A percentile compares a stretch with the other conserved stretches of the same genome.
These are phyloP conservation scores for Neurospora sp. DNA, from an alignment of 495 filamentous ascomycete species.

Conservation along the genomic window DNA sequence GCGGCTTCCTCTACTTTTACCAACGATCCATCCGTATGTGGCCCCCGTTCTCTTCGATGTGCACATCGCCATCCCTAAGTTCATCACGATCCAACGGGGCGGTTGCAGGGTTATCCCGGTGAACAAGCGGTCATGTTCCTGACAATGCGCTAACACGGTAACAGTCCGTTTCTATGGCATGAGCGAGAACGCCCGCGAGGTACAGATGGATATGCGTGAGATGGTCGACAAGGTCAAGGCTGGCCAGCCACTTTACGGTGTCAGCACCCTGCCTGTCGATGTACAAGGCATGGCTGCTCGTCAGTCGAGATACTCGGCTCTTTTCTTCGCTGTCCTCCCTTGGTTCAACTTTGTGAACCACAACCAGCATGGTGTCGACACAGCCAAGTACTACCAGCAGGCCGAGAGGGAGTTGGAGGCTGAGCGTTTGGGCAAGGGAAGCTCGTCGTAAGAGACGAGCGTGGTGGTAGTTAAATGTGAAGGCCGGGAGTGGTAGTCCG, in stretches of 20 bases:
- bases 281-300: conserved; percentile 89
- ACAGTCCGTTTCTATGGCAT: conserved; percentile 88
- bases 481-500: background rate
- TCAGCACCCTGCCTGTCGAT: conserved; percentile 63
- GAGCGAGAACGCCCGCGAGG: conserved; percentile 80
- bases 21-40: conserved; percentile 52
- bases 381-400: conserved; percentile 93
- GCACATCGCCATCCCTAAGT: background rate
- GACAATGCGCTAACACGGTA: conserved; percentile 4
- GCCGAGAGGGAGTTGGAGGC: conserved; percentile 91
- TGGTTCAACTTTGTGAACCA: conserved; percentile 99
- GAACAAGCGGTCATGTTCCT: background rate
- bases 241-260: conserved; percentile 85
- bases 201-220: conserved; percentile 94
- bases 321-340: conserved; percentile 74
- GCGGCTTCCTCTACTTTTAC: conserved; percentile 74
- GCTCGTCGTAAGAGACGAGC: background rate
- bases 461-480: background rate
- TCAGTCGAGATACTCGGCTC: conserved; percentile 81
- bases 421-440: conserved; percentile 40
- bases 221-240: conserved; percentile 93
- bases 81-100: background rate
- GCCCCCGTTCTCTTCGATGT: background rate
- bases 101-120: background rate
- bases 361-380: conserved; percentile 93